Conservation (phyloP, 805 yeast genomes). For the Ogataea salicorniae region DNA sequence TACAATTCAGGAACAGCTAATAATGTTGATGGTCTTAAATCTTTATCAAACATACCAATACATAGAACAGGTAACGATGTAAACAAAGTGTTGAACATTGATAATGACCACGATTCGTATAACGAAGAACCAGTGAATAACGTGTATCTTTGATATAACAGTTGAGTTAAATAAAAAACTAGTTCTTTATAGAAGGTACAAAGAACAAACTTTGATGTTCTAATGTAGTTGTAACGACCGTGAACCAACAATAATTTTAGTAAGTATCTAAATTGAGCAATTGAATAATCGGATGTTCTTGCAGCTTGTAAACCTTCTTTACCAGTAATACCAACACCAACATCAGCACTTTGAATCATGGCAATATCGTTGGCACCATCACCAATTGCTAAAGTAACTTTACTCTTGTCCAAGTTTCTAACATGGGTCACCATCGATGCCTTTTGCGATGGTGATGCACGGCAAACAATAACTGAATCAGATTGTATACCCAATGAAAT, state of each 20-base stretch:
- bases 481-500: slow-evolving; percentile 81
- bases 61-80: slow-evolving; percentile 89
- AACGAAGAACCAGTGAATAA: slow-evolving; percentile 89
- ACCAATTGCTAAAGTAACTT: slow-evolving; percentile 93
- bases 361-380: slow-evolving; percentile 99
- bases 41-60: slow-evolving; percentile 94
- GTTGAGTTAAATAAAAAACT: slow-evolving; percentile 83
- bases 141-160: slow-evolving; percentile 78
- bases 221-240: slow-evolving; percentile 90
- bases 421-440: slow-evolving; percentile 82
- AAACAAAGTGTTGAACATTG: slow-evolving; percentile 95
- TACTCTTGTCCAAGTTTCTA: slow-evolving; percentile 56
- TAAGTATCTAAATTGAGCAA: slow-evolving; percentile 87
- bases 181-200: slow-evolving; percentile 94
- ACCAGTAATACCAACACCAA: slow-evolving; percentile 96
- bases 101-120: slow-evolving; percentile 93
- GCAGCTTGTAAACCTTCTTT: slow-evolving; percentile 97
- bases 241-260: slow-evolving; percentile 83
- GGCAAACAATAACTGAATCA: slow-evolving; percentile 89
- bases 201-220: slow-evolving; percentile 87
- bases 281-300: slow-evolving; percentile 86
- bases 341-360: slow-evolving; percentile 98
- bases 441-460: slow-evolving; percentile 97
- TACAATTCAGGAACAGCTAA: slow-evolving; percentile 91
- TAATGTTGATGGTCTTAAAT: slow-evolving; percentile 79